These are phyloP conservation scores for Quercus alba DNA, from an alignment of 306 rosid genomes.

Conservation along the genomic window DNA sequence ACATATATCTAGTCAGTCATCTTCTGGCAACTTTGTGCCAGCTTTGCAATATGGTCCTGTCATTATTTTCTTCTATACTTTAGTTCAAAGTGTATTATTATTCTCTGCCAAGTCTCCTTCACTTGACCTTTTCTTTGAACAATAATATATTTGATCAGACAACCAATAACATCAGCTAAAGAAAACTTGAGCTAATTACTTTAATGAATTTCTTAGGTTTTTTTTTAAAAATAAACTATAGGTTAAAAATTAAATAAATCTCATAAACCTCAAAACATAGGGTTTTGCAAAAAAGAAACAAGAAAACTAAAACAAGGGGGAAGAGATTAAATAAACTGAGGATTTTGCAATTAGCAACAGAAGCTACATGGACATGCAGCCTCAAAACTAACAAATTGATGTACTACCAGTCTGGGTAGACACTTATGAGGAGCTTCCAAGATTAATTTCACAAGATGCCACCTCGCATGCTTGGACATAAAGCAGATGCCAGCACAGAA, in stretches of 20 bases:
- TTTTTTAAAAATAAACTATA: neutral
- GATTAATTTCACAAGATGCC: neutral
- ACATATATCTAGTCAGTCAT: neutral
- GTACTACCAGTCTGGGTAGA: neutral
- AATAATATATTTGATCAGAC: neutral
- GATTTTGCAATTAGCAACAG: neutral
- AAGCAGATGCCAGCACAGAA: conserved; percentile 12
- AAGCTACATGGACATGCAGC: neutral
- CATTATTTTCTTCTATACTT: neutral
- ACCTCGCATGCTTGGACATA: neutral
- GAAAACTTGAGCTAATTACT: neutral
- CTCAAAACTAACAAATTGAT: neutral
- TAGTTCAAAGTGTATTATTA: neutral
- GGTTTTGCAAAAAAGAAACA: neutral
- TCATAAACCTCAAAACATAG: neutral
- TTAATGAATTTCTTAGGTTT: neutral
- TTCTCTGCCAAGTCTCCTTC: neutral
- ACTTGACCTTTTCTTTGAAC: neutral
- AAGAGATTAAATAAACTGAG: neutral
- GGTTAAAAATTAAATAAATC: neutral
- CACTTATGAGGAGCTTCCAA: neutral
- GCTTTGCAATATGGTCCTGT: neutral
- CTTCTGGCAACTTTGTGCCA: neutral
- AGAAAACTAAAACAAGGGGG: neutral
- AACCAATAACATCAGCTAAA: neutral